Conservation (phyloP, 306 rosid species). For the Pterocarpus macrocarpus region DNA sequence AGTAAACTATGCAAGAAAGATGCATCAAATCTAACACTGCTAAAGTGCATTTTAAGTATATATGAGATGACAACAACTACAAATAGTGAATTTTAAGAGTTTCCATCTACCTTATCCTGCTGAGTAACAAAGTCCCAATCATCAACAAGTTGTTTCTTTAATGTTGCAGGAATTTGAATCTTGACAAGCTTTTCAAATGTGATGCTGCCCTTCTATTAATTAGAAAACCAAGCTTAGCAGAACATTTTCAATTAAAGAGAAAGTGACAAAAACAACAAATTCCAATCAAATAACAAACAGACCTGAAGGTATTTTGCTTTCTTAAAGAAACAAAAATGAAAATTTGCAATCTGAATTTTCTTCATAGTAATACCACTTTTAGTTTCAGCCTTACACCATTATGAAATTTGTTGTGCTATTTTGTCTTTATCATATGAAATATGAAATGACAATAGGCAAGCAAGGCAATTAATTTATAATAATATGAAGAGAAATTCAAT, state of each 20-base stretch:
- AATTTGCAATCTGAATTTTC: constrained; percentile 24
- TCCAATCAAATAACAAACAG: constrained; percentile 34
- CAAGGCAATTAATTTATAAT: constrained; percentile 5
- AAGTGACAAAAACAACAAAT: not conserved
- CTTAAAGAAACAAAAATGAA: constrained; percentile 16
- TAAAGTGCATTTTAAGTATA: constrained; percentile 31
- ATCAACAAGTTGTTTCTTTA: constrained; percentile 95
- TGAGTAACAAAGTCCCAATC: constrained; percentile 88
- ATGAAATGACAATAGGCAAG: constrained; percentile 31
- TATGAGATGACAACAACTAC: constrained; percentile 18
- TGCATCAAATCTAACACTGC: constrained; percentile 11
- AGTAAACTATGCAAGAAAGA: constrained; percentile 25
- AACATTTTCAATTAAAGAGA: constrained; percentile 28
- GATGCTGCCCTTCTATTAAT: constrained; percentile 71
- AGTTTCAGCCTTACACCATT: constrained; percentile 8
- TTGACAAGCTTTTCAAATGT: constrained; percentile 79
- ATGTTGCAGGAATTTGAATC: constrained; percentile 93
- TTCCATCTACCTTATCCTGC: constrained; percentile 83
- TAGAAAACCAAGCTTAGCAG: constrained; percentile 51
- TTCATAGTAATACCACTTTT: constrained; percentile 22
- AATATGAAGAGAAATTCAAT: constrained; percentile 16
- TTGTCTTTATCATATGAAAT: constrained; percentile 23
- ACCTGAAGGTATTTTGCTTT: constrained; percentile 12
- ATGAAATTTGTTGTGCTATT: constrained; percentile 17
- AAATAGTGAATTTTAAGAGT: constrained; percentile 30